phyloP scores from a whole-genome alignment of 768 basidiomycete genomes.

The Cytidiella melzeri region DNA sequence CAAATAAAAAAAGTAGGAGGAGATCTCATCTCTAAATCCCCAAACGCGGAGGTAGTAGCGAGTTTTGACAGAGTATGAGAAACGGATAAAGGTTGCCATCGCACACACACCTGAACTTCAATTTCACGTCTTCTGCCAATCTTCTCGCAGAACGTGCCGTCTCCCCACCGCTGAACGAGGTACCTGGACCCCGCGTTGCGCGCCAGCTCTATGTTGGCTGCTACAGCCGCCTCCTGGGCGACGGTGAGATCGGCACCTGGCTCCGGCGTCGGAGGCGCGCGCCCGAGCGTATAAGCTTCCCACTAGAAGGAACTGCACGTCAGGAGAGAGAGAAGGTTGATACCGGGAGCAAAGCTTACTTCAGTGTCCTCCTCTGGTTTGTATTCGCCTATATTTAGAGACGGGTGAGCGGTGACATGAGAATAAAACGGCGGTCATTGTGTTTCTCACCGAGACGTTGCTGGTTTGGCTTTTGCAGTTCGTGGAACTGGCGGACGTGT shows the following conservation, averaged over 20 bases:
- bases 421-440: conserved; percentile 3
- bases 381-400: conserved; percentile 48
- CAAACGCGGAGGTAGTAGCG: conserved; percentile 5
- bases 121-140: conserved; percentile 82
- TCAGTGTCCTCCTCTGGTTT: conserved; percentile 83
- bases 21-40: background rate
- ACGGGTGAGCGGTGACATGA: conserved; percentile 9
- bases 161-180: conserved; percentile 87
- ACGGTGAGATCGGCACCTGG: conserved; percentile 59
- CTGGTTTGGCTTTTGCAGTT: conserved; percentile 58
- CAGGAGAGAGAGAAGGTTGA: conserved; percentile 1
- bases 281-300: conserved; percentile 75
- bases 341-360: conserved; percentile 40
- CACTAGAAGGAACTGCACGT: conserved; percentile 37
- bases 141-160: conserved; percentile 92
- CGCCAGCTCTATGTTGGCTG: conserved; percentile 70
- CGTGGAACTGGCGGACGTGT: conserved; percentile 95
- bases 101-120: conserved; percentile 78
- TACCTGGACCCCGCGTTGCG: conserved; percentile 82
- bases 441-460: conserved; percentile 53
- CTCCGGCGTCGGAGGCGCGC: conserved; percentile 55
- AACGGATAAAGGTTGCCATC: background rate
- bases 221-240: conserved; percentile 57
- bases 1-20: background rate
- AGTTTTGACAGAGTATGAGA: background rate